Evolutionary conservation across 2,329 filamentous ascomycete genomes (phyloP).

Genomic region (Cadophora gregata): DNA sequence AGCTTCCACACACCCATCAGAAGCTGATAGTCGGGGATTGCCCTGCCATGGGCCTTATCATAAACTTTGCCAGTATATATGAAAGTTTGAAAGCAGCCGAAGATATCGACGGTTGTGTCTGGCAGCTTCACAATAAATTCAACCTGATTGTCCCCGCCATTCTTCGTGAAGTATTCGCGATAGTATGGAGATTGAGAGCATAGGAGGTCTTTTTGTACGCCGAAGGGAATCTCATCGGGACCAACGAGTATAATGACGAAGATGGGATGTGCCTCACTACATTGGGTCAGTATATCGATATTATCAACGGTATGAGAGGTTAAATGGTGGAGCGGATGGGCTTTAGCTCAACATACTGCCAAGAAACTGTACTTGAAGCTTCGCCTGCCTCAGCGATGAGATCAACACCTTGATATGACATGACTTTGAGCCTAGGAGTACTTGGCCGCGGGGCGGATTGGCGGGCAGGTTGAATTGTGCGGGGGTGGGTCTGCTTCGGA

Average conservation of each 20-base stretch:
- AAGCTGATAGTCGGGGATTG: constrained; percentile 38
- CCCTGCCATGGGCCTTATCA: constrained; percentile 33
- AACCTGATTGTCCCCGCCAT: constrained; percentile 28
- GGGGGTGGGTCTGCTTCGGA: neutral
- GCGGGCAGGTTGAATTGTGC: neutral
- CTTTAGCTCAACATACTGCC: constrained; percentile 37
- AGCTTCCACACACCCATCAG: constrained; percentile 42
- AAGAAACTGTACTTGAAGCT: constrained; percentile 36
- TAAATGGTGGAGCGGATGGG: neutral
- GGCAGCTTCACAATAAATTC: constrained; percentile 40
- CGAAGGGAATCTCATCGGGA: constrained; percentile 40
- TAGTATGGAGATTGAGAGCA: constrained; percentile 41
- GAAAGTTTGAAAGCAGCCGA: constrained; percentile 43
- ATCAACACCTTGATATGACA: constrained; percentile 36
- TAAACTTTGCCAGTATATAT: constrained; percentile 42
- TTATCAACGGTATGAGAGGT: neutral
- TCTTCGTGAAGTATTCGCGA: constrained; percentile 35
- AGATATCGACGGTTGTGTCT: constrained; percentile 35
- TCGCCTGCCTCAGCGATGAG: constrained; percentile 35
- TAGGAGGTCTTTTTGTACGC: constrained; percentile 42
- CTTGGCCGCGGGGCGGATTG: constrained; percentile 5
- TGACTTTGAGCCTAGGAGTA: constrained; percentile 14
- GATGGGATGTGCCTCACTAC: constrained; percentile 39
- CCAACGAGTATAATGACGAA: constrained; percentile 42
- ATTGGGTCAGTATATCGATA: neutral